phyloP scores from a whole-genome alignment of 1,284 basidiomycete genomes.

The Phellopilus nigrolimitatus region DNA sequence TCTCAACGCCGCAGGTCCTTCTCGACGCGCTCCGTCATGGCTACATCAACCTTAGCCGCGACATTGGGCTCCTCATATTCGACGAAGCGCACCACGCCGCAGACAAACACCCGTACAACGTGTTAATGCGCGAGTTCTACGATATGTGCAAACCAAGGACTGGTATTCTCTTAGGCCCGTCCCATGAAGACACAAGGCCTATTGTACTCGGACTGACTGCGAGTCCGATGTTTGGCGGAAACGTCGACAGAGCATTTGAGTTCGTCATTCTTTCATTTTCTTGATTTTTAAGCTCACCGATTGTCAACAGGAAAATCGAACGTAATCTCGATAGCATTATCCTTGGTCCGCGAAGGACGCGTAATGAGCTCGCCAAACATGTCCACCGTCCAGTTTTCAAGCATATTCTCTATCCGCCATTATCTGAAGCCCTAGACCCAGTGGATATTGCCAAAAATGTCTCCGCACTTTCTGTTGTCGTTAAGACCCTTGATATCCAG shows the following conservation, averaged over 20 bases:
- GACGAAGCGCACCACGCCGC: constrained; percentile 79
- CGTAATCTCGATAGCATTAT: constrained; percentile 63
- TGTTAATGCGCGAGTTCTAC: constrained; percentile 73
- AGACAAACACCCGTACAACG: constrained; percentile 69
- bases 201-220: constrained; percentile 72
- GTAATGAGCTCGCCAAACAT: constrained; percentile 50
- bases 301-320: constrained; percentile 50
- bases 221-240: constrained; percentile 74
- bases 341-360: constrained; percentile 51
- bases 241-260: constrained; percentile 58
- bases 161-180: constrained; percentile 20
- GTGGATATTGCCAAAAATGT: constrained; percentile 44
- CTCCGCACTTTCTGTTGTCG: constrained; percentile 39
- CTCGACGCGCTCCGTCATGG: constrained; percentile 72
- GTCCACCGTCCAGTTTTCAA: constrained; percentile 64
- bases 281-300: constrained; percentile 17
- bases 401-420: constrained; percentile 44
- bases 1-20: constrained; percentile 78
- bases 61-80: constrained; percentile 67
- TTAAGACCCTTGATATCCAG: constrained; percentile 50
- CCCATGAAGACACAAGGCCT: constrained; percentile 33
- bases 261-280: constrained; percentile 29
- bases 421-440: constrained; percentile 26
- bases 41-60: constrained; percentile 55
- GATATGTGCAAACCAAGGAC: constrained; percentile 40